Conservation (phyloP, 768 basidiomycete genomes). For the Mycena albidolilacea region DNA sequence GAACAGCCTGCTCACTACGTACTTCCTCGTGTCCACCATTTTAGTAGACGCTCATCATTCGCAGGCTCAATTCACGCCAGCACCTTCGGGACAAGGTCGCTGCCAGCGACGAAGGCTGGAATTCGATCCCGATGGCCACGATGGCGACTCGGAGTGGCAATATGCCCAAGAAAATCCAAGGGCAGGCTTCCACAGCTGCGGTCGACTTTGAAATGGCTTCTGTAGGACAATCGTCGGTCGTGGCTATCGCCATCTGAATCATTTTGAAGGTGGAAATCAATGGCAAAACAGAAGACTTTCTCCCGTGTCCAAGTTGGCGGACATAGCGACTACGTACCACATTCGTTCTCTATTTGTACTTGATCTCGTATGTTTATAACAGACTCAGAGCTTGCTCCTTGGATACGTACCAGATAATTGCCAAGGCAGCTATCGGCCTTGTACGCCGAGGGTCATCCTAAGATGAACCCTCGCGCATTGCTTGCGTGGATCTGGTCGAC, state of each 20-base stretch:
- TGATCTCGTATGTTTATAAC: neutral
- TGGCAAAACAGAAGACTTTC: constrained; percentile 20
- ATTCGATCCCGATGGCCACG: constrained; percentile 28
- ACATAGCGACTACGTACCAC: no score
- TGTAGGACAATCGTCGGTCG: constrained; percentile 14
- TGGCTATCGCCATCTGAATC: constrained; percentile 13
- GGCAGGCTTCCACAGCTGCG: constrained; percentile 18
- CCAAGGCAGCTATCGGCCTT: no score
- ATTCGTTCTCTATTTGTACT: no score
- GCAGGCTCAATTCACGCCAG: constrained; percentile 27
- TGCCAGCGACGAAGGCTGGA: constrained; percentile 34
- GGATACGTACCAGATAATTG: no score
- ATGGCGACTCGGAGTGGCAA: neutral
- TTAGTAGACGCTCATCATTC: neutral
- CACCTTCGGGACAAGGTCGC: constrained; percentile 17
- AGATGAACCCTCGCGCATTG: no score
- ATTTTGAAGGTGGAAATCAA: constrained; percentile 27
- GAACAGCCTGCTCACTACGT: constrained; percentile 12
- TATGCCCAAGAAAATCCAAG: neutral
- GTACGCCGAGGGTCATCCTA: no score
- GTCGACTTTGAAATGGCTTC: constrained; percentile 28
- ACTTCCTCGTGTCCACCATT: neutral
- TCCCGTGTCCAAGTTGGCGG: neutral
- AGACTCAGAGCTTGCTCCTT: neutral
- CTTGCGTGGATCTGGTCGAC: no score